Evolutionary conservation across 257 asterid genomes (phyloP).

Genomic region (Salvia rosmarinus): DNA sequence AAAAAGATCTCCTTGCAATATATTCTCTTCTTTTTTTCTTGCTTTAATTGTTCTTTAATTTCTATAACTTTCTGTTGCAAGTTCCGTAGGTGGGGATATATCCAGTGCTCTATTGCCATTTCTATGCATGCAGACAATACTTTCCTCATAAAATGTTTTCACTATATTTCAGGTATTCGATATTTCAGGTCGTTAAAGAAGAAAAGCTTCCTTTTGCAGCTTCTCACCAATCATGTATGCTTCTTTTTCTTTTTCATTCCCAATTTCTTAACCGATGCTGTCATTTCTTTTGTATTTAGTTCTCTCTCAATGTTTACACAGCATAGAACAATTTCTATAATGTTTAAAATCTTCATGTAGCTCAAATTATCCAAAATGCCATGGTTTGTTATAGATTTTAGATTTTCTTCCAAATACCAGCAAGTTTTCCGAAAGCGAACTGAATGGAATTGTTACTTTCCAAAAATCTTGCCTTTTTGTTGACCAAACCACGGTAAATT

Average conservation of each 20-base stretch:
- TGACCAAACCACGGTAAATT: not conserved
- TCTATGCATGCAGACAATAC: slow-evolving; percentile 18
- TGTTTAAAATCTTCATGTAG: not conserved
- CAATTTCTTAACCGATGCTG: not conserved
- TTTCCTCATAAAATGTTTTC: slow-evolving; percentile 22
- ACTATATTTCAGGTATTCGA: slow-evolving; percentile 67
- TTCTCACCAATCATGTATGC: slow-evolving; percentile 59
- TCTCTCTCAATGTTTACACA: slow-evolving; percentile 11
- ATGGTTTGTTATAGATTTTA: not conserved
- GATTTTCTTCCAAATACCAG: not conserved
- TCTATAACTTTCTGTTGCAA: slow-evolving; percentile 9
- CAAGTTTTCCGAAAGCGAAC: too few relatives aligned
- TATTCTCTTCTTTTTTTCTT: slow-evolving; percentile 6
- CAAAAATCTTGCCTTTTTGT: too few relatives aligned
- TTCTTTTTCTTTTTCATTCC: slow-evolving; percentile 22
- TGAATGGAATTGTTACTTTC: too few relatives aligned
- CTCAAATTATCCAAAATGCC: slow-evolving; percentile 1
- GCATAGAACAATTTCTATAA: slow-evolving; percentile 1
- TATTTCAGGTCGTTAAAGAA: slow-evolving; percentile 76
- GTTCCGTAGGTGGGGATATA: slow-evolving; percentile 4
- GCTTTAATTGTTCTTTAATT: not conserved
- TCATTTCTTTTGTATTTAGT: slow-evolving; percentile 11
- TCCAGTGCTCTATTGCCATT: not conserved
- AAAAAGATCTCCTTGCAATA: not conserved
- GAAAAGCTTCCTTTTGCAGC: slow-evolving; percentile 55